phyloP scores from a whole-genome alignment of 164 flowering plant species.

The Magnolia kwangsiensis region DNA sequence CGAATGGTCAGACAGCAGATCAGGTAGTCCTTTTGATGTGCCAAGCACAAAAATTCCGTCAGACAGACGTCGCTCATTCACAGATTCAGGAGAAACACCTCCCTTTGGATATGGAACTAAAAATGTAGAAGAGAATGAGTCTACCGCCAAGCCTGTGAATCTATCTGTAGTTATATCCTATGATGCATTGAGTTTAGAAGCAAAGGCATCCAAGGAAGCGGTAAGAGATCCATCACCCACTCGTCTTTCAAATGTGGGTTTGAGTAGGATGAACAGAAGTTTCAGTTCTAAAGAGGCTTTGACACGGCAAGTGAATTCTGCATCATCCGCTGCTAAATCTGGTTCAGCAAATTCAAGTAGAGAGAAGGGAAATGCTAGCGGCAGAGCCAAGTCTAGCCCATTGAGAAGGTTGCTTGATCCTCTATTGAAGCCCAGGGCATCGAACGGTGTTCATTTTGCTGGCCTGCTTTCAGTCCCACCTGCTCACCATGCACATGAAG shows the following conservation, averaged over 20 bases:
- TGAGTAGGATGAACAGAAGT: constrained; percentile 55
- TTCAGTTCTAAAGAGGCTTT: constrained; percentile 62
- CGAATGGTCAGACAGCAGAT: constrained; percentile 12
- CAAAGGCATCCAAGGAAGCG: constrained; percentile 13
- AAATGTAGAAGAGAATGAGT: constrained; percentile 8
- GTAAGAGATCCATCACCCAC: constrained; percentile 47
- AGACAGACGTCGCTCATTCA: constrained; percentile 12
- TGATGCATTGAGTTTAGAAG: constrained; percentile 17
- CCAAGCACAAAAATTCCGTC: constrained; percentile 18
- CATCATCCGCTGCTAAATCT: constrained; percentile 26
- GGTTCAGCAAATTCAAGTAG: constrained; percentile 20
- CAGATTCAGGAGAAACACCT: constrained; percentile 12
- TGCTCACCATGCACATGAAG: constrained; percentile 3
- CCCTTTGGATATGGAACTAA: constrained; percentile 3
- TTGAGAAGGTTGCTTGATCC: constrained; percentile 80
- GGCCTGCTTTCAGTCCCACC: constrained; percentile 8
- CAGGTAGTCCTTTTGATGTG: background rate
- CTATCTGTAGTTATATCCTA: constrained; percentile 11
- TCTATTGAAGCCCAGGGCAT: constrained; percentile 44
- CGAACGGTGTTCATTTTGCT: constrained; percentile 13
- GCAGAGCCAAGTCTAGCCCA: constrained; percentile 66
- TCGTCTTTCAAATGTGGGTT: constrained; percentile 39
- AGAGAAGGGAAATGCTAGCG: constrained; percentile 27
- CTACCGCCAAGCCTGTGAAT: constrained; percentile 7
- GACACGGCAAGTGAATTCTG: constrained; percentile 45